These are phyloP conservation scores for Colletotrichum tropicicola DNA, from an alignment of 2,329 filamentous ascomycete genomes.

Conservation along the genomic window DNA sequence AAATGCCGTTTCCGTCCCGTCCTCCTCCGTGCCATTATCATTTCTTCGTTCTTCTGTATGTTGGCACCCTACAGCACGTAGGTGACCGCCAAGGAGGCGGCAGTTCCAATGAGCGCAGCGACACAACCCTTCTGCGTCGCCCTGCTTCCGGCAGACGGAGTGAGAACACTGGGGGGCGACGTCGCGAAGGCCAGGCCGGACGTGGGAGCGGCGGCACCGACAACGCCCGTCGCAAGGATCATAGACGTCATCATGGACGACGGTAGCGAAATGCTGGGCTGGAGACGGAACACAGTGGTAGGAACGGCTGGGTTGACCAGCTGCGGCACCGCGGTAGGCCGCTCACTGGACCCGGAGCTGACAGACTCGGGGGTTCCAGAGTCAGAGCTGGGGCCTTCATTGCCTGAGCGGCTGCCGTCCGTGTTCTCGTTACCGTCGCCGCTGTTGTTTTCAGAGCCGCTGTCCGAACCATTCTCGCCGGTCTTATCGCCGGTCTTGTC, in stretches of 20 bases:
- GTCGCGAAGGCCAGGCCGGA: slow-evolving; percentile 17
- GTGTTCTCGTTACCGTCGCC: neutral
- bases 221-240: slow-evolving; percentile 13
- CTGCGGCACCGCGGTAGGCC: slow-evolving; percentile 5
- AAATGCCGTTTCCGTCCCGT: neutral
- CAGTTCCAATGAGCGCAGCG: neutral
- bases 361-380: neutral
- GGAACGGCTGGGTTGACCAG: neutral
- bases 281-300: neutral
- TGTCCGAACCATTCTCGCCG: neutral
- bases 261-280: slow-evolving; percentile 11
- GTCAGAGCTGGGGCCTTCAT: neutral
- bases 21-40: neutral
- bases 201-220: slow-evolving; percentile 9
- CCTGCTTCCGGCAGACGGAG: neutral
- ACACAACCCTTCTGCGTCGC: neutral
- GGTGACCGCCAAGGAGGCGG: neutral
- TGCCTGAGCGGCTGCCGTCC: neutral
- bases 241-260: slow-evolving; percentile 22
- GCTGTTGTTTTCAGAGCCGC: neutral
- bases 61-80: neutral
- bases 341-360: neutral
- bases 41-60: neutral
- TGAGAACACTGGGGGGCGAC: slow-evolving; percentile 1
- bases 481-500: neutral